These are phyloP conservation scores for Tolypocladium guangdongense DNA, from an alignment of 2,329 filamentous ascomycete species.

Conservation along the genomic window DNA sequence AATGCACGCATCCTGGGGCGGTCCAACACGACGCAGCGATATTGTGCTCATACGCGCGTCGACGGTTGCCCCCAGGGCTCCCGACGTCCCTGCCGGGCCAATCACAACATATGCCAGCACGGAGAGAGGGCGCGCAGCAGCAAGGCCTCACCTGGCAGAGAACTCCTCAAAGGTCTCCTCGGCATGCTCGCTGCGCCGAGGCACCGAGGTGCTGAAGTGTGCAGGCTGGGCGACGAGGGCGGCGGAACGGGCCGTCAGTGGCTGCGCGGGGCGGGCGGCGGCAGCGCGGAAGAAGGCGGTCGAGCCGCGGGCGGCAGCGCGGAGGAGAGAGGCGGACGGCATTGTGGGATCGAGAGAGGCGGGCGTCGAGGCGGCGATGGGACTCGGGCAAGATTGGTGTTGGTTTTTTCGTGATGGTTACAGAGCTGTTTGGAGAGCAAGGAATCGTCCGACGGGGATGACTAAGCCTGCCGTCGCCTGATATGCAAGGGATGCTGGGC, in stretches of 20 bases:
- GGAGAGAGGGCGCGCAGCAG: background rate
- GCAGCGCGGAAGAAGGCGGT: slow-evolving; percentile 53
- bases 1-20: background rate
- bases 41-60: background rate
- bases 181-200: slow-evolving; percentile 53
- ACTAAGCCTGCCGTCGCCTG: slow-evolving; percentile 20
- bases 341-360: slow-evolving; percentile 31
- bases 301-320: slow-evolving; percentile 58
- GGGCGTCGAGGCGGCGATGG: slow-evolving; percentile 9
- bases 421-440: slow-evolving; percentile 16
- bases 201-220: slow-evolving; percentile 52
- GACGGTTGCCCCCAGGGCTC: background rate
- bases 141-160: slow-evolving; percentile 69
- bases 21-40: background rate
- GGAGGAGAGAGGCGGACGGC: slow-evolving; percentile 59
- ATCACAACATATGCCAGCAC: background rate
- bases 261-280: slow-evolving; percentile 43
- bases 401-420: slow-evolving; percentile 13
- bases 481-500: slow-evolving; percentile 10
- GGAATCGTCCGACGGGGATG: slow-evolving; percentile 19
- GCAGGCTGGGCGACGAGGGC: slow-evolving; percentile 30
- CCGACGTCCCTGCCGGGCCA: slow-evolving; percentile 2
- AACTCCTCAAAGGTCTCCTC: slow-evolving; percentile 99
- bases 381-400: slow-evolving; percentile 10
- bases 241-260: slow-evolving; percentile 44